Conservation (phyloP, 2,329 filamentous ascomycete species). For the Endoconidiophora polonica region DNA sequence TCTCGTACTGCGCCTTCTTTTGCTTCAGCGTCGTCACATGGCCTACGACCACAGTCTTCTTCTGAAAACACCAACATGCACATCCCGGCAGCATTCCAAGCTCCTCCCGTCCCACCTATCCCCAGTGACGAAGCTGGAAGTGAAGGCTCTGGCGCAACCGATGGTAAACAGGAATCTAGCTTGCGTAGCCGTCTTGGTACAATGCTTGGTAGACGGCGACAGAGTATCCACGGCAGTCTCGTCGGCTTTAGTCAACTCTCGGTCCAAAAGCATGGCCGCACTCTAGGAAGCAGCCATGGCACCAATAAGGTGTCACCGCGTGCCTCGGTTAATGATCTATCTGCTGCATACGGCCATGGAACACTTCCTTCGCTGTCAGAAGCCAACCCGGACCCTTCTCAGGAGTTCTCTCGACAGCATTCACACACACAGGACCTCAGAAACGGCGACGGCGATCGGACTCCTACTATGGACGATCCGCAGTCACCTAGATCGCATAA, state of each 20-base stretch:
- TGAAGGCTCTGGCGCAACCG: conserved; percentile 23
- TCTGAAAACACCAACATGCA: conserved; percentile 6
- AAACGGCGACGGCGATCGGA: conserved; percentile 26
- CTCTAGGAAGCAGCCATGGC: conserved; percentile 46
- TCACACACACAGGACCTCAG: not conserved
- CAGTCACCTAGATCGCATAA: conserved; percentile 18
- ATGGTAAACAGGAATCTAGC: conserved; percentile 16
- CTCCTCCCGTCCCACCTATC: conserved; percentile 11
- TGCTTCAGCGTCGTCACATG: conserved; percentile 9
- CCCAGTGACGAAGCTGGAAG: conserved; percentile 24
- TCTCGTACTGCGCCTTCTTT: conserved; percentile 2
- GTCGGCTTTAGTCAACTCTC: conserved; percentile 42
- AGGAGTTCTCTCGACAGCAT: not conserved
- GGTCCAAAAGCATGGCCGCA: conserved; percentile 37
- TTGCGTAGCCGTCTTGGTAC: conserved; percentile 44
- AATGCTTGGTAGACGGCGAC: conserved; percentile 47
- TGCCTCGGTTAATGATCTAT: conserved; percentile 40
- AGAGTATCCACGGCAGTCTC: conserved; percentile 49
- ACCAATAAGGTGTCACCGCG: conserved; percentile 35
- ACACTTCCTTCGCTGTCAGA: conserved; percentile 39
- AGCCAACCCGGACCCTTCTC: conserved; percentile 24
- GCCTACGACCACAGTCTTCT: conserved; percentile 5
- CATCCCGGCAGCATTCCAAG: conserved; percentile 8
- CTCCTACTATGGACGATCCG: conserved; percentile 13
- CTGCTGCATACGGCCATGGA: conserved; percentile 29